Conservation (phyloP, 345 rosid species). For the Heritiera fomes region DNA sequence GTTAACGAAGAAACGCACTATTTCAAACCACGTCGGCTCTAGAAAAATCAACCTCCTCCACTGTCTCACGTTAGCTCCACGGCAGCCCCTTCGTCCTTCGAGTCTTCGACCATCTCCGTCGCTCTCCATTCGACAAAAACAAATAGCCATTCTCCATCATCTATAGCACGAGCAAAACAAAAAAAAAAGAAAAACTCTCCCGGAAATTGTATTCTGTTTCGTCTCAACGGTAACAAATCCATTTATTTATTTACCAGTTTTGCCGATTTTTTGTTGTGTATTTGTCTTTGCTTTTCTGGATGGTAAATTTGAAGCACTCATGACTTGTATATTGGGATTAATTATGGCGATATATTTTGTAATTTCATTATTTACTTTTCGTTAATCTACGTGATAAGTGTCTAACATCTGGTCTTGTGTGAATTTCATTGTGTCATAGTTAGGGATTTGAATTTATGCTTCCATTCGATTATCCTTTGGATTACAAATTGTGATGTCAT, state of each 20-base stretch:
- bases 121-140: background rate
- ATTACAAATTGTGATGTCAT: background rate
- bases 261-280: background rate
- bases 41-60: background rate
- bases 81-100: background rate
- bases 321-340: background rate
- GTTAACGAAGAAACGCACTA: background rate
- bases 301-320: background rate
- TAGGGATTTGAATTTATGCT: constrained; percentile 12
- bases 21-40: background rate
- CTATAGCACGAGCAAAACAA: background rate
- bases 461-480: background rate
- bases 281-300: background rate
- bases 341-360: too few relatives aligned
- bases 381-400: background rate
- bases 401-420: background rate
- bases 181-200: background rate
- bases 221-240: background rate
- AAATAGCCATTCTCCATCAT: background rate
- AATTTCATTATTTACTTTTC: background rate
- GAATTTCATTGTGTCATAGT: background rate
- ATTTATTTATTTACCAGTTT: background rate
- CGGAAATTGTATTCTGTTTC: background rate
- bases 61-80: constrained; percentile 1
- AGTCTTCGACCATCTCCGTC: background rate